Evolutionary conservation across 345 rosid species (phyloP), one percentile per base, ranked within the genome.

Genomic region (Sisymbrium irio): DNA sequence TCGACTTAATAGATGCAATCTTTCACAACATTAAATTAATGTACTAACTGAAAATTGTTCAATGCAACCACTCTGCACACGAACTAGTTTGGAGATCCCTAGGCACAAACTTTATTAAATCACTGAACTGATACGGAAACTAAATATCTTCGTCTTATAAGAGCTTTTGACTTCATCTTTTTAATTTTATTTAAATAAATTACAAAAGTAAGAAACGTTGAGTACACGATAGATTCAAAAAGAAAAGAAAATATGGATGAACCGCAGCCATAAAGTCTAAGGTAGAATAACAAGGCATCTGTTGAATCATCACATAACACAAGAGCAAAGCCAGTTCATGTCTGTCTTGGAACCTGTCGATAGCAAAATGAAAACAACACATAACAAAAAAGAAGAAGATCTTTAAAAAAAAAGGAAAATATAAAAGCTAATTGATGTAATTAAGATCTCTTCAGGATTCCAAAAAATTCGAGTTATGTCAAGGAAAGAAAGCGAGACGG

Each of bases 291-390:
- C 71, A 65, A 57, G 64, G 69, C 72, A 77, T 69, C 62, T 69
- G 46, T 17, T 64, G 77, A 75, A 76, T 62, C 73, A 68, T 67
- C 73, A 59, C 69, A 68, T 60, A 78, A 55, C 42, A 76, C 28
- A 58, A 39, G 58, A 74, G 65, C 44, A 56, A 75, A 50, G 69
- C 83, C 82, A 79, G 67, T 75, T 84, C 81, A 90, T 77, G 87
- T 80, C 71, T 82, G 75, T 84, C 90, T 90, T 62, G 93, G 83
- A 85, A 93, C 91, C 98, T 90, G 91, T 45, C 58, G 20, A 77
- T 72, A 59, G 22, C 77, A 41, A 71, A 50, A 72, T 67, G 13
- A 59, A 64, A 46, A 63, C 28, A 62, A 39, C 53, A 76, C 15
- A 57, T 71, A 49, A 71, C 67, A 49, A 57, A 37, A 18, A 2